Conservation (phyloP, 257 asterid genomes). For the Knoxia roxburghii region DNA sequence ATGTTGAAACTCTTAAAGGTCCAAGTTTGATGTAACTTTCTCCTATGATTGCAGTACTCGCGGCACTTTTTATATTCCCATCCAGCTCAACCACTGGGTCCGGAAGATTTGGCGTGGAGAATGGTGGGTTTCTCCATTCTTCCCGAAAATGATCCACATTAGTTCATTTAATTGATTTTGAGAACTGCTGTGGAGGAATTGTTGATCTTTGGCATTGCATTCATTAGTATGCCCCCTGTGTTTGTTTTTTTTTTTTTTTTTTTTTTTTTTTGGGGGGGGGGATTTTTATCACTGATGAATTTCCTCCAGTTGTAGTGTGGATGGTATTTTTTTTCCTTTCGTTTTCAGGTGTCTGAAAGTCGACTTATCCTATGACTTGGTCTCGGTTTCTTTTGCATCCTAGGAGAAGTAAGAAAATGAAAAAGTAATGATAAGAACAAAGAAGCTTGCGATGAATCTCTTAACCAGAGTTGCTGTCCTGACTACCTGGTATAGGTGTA, state of each 20-base stretch:
- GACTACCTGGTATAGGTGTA: neutral
- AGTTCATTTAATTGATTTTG: neutral
- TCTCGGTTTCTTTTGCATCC: neutral
- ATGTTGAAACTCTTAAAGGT: neutral
- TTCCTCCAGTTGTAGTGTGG: neutral
- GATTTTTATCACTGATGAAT: neutral
- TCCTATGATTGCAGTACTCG: slow-evolving; percentile 54
- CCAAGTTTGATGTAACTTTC: neutral
- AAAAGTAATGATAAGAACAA: neutral
- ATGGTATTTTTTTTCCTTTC: neutral
- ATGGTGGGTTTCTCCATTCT: slow-evolving; percentile 53
- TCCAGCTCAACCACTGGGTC: slow-evolving; percentile 92
- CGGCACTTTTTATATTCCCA: slow-evolving; percentile 84
- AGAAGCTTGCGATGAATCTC: too few relatives aligned
- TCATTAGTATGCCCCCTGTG: too few relatives aligned
- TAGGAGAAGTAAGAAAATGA: neutral
- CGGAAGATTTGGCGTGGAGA: slow-evolving; percentile 95
- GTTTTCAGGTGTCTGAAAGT: neutral
- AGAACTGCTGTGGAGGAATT: neutral
- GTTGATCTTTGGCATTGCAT: neutral
- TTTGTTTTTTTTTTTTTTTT: neutral
- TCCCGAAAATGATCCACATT: neutral
- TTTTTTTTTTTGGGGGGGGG: neutral
- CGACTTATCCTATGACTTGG: neutral
- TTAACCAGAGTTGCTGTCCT: too few relatives aligned